Evolutionary conservation across 2,329 filamentous ascomycete genomes (phyloP).

Genomic region (Talaromyces sp.): DNA sequence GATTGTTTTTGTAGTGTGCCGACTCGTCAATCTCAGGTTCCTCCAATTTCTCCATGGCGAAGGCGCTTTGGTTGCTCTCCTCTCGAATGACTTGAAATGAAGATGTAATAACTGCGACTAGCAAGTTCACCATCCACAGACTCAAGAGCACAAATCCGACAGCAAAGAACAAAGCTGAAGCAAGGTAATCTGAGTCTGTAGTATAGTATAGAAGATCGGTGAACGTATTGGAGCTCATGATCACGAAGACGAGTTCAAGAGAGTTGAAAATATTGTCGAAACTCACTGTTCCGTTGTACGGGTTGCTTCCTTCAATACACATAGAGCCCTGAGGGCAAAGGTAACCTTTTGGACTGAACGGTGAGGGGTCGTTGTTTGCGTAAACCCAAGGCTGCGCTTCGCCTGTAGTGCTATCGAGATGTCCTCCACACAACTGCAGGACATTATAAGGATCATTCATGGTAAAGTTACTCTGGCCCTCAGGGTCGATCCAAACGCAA

Average conservation of each 20-base stretch:
- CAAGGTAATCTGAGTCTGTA: constrained; percentile 83
- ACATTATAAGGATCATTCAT: constrained; percentile 51
- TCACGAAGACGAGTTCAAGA: constrained; percentile 88
- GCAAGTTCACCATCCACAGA: constrained; percentile 90
- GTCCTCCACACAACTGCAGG: constrained; percentile 80
- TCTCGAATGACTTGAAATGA: constrained; percentile 98
- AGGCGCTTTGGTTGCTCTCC: constrained; percentile 90
- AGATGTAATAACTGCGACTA: constrained; percentile 95
- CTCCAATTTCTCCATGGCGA: constrained; percentile 67
- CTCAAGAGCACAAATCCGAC: constrained; percentile 80
- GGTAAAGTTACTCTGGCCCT: constrained; percentile 35
- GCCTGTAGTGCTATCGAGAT: constrained; percentile 59
- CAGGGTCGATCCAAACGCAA: constrained; percentile 71
- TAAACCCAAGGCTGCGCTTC: constrained; percentile 64
- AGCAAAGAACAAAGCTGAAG: constrained; percentile 71
- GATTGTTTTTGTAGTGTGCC: constrained; percentile 28
- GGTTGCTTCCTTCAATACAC: constrained; percentile 74
- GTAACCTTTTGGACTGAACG: constrained; percentile 66
- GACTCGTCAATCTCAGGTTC: constrained; percentile 38
- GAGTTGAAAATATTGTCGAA: constrained; percentile 95
- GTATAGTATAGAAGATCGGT: constrained; percentile 92
- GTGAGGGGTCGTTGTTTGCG: constrained; percentile 47
- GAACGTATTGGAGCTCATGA: constrained; percentile 98
- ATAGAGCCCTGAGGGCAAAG: constrained; percentile 78
- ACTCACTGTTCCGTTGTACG: constrained; percentile 78